phyloP scores from a whole-genome alignment of 768 basidiomycete species.

The Gyrodon lividus region DNA sequence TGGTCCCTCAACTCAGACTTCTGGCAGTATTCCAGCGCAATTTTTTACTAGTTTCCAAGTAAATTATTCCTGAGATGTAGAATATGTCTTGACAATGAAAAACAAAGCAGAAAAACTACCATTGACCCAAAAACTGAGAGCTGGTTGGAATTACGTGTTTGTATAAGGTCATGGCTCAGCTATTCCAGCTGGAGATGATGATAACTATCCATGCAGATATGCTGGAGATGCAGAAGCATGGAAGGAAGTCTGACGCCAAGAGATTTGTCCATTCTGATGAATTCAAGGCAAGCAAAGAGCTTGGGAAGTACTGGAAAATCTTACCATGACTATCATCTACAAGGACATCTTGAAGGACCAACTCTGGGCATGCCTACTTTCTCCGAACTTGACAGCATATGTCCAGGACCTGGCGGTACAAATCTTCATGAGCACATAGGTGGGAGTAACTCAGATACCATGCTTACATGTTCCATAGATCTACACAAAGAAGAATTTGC shows the following conservation, averaged over 20 bases:
- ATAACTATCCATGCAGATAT: not conserved
- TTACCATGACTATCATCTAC: not conserved
- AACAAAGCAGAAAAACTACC: not conserved
- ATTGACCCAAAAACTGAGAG: not conserved
- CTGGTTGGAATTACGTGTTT: not conserved
- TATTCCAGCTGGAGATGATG: not conserved
- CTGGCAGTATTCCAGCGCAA: not conserved
- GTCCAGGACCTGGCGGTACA: not conserved
- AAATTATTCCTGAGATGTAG: not conserved
- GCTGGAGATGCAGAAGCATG: not conserved
- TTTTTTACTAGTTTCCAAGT: not conserved
- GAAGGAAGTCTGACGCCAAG: not conserved
- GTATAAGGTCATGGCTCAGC: not conserved
- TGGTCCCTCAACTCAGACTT: not conserved
- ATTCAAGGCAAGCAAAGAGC: not conserved
- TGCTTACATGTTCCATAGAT: not conserved
- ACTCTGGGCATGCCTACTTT: constrained; percentile 2
- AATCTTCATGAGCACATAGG: not conserved
- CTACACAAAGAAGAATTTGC: constrained; percentile 1
- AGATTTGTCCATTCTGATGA: not conserved
- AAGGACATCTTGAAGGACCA: constrained; percentile 1
- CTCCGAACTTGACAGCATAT: constrained; percentile 7
- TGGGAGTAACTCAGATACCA: not conserved
- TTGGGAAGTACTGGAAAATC: not conserved
- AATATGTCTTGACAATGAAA: not conserved